A percentile compares a stretch with the other conserved stretches of the same genome.
These are phyloP conservation scores for Penicillium sp. DNA, from an alignment of 2,329 filamentous ascomycete genomes.

Conservation along the genomic window DNA sequence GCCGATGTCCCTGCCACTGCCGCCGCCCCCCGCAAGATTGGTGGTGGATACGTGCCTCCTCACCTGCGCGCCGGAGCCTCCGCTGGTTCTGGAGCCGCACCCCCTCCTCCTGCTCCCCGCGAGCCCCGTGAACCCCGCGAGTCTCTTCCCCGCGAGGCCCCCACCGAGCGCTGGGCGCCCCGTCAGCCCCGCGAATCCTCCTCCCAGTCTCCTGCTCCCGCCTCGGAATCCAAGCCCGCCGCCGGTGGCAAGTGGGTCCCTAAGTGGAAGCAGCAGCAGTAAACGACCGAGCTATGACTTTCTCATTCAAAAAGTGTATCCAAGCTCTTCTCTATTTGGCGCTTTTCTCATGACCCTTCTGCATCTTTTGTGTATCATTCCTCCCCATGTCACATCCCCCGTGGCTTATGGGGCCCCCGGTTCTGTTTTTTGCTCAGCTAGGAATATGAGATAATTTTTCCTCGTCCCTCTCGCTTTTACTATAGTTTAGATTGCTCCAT, in stretches of 20 bases:
- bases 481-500: background rate
- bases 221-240: slow-evolving; percentile 29
- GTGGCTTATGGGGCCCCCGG: slow-evolving; percentile 6
- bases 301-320: slow-evolving; percentile 29
- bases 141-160: slow-evolving; percentile 29
- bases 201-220: slow-evolving; percentile 26
- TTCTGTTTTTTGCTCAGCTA: slow-evolving; percentile 11
- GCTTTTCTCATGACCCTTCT: slow-evolving; percentile 28
- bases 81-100: slow-evolving; percentile 28
- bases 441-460: slow-evolving; percentile 6
- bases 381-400: slow-evolving; percentile 11
- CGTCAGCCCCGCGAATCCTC: slow-evolving; percentile 33
- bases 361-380: slow-evolving; percentile 30
- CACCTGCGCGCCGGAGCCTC: slow-evolving; percentile 37
- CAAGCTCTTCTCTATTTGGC: slow-evolving; percentile 25
- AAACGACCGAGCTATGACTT: slow-evolving; percentile 23
- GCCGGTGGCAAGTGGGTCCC: slow-evolving; percentile 38
- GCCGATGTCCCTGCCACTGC: background rate
- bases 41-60: slow-evolving; percentile 43
- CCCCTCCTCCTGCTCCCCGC: slow-evolving; percentile 30
- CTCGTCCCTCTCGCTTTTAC: background rate
- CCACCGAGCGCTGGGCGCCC: slow-evolving; percentile 35
- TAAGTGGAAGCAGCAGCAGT: slow-evolving; percentile 40
- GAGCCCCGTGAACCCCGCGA: slow-evolving; percentile 24
- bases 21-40: slow-evolving; percentile 31